Base-by-base conservation (phyloP, 1,284 basidiomycete species). In the Leccinum colubrinum region DNA sequence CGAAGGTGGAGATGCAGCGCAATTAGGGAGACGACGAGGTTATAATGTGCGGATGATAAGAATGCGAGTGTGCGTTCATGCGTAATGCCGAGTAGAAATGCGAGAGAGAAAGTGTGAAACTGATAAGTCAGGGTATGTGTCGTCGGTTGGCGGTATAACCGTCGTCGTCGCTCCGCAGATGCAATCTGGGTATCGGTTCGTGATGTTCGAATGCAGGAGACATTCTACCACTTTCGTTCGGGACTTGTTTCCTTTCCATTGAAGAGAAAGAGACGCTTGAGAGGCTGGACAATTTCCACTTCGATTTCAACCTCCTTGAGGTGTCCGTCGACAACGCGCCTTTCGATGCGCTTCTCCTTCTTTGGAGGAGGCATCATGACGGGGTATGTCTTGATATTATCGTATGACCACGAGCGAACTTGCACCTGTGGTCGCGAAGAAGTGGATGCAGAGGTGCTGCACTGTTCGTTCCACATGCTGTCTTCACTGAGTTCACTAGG, bases 331-430 rank as follows among this genome's bases (percentile, higher is more conserved):
- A 87, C 77, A 48, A 86, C 56, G 30, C 65, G 72, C 7, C 69
- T 71, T 70, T 79, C 78, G 17, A 78, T 78, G 62, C 80, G 81
- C 70, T 80, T 83, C 75, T 86, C 83, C 72, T 79, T 86, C 74
- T 80, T 79, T 27, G 76, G 72, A 15, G 81, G 81, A 48, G 81
- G 75, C 62, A 79, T 80, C 84, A 90, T 86, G 63, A 84, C 77
- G 6, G 85, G 84, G 64, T 89, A 90, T 1, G 86, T 87, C 69
- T 80, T 80, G 59, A 86, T 74, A 65, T 86, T 84, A 65, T 88
- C 87, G 67, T 88, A 89, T 2, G 86, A 88, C 86, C 86, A 87
- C 1, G 87, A 85, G 17, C 86, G 86, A 12, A 78, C 88, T 69
- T 76, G 72, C 5, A 67, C 67, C 27, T 65, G 66, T 59, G 72